Base-by-base conservation (phyloP, 2,329 filamentous ascomycete species). In the Aureobasidium sp. region DNA sequence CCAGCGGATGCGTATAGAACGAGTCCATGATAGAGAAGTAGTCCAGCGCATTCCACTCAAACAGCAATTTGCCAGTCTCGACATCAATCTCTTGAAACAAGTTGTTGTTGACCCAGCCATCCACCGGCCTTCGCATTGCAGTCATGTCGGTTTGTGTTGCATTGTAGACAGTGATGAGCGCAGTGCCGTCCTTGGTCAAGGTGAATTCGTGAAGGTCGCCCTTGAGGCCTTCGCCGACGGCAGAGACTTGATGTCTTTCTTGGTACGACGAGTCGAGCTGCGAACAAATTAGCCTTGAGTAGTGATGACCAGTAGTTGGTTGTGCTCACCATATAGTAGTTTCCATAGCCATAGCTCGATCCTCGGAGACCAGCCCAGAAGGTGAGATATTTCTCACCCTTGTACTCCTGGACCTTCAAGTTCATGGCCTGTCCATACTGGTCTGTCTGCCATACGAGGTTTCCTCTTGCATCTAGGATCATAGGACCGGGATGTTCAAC, bases 11-110 rank as follows among this genome's bases (percentile, higher is more conserved):
- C 12, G 46, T 60, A 63, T 68, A 68, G 65, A 69, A 70, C 2
- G 67, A 68, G 32, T 71, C 69, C 13, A 65, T 64, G 6, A 72
- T 42, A 20, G 68, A 56, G 64, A 76, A 72, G 64, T 77, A 72
- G 32, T 73, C 70, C 10, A 69, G 69, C 6, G 74, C 74, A 26
- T 70, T 69, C 76, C 76, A 78, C 63, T 77, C 67, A 64, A 77
- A 78, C 1, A 77, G 47, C 6, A 77, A 66, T 46, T 74, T 68
- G 29, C 72, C 72, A 6, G 73, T 75, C 27, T 72, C 72, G 34
- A 78, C 72, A 62, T 77, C 70, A 62, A 78, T 70, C 60, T 78
- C 76, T 66, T 80, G 77, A 63, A 80, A 76, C 23, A 76, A 63
- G 39, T 72, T 73, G 52, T 80, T 77, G 66, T 75, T 73, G 15